Evolutionary conservation across 306 rosid genomes (phyloP), one percentile per base, ranked within the genome.

Genomic region (Prunus padus): DNA sequence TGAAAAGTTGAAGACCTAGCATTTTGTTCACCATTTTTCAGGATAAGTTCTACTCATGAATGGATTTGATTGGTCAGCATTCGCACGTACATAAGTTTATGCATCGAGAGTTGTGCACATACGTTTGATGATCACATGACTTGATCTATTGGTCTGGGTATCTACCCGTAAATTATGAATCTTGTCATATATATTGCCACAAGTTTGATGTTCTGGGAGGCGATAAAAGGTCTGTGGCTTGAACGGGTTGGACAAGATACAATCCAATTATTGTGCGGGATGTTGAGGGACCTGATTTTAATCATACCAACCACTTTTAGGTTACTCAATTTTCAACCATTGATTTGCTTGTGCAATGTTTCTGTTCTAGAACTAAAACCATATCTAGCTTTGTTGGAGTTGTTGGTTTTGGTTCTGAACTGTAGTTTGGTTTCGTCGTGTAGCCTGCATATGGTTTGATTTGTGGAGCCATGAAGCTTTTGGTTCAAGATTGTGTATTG

Each of bases 401-500:
- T 11, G 61, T n/a, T n/a, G 50, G 40, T 71, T 14, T 40, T 28
- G 65, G 51, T 15, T 23, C 22, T 65, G 55, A 75, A 65, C 55
- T 18, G 72, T 31, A 65, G 28, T 65, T 75, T 52, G 54, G 40
- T 51, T 51, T 75, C 63, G 71, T 74, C 79, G 45, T 65, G 11
- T 65, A 23, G 72, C 26, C 72, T 75, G 55, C 79, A 40, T 47
- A 19, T 60, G 60, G 23, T 7, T 9, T 14, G 78, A 31, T 63
- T 74, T 49, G 52, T 63, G 66, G 55, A 72, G 54, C 66, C 66
- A 40, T 19, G 11, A 37, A 15, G 23, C 18, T 13, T 72, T 40
- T 40, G 33, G 54, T 54, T 4, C 31, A 14, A 23, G 15, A 30
- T 61, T 28, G 19, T 26, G 3, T 13, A 13, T 59, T 15, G 19